Evolutionary conservation across 2,329 filamentous ascomycete genomes (phyloP).

Genomic region (Coleophoma cylindrospora): DNA sequence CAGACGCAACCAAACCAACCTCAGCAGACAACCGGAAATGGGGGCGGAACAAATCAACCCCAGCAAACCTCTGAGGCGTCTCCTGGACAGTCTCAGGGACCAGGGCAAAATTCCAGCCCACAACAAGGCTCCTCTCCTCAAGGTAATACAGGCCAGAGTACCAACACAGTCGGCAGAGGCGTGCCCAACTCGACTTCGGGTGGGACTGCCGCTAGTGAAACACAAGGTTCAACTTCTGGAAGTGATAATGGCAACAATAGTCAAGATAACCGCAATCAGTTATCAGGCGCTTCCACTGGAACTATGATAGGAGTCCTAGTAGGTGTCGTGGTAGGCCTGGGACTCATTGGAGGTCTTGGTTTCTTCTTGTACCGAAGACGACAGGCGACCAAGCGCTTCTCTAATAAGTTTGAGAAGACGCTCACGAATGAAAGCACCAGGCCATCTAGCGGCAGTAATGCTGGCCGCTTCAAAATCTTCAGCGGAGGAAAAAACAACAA

Average conservation of each 20-base stretch:
- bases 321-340: not conserved
- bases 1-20: too few relatives aligned
- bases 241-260: not conserved
- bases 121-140: too few relatives aligned
- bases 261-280: not conserved
- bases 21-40: too few relatives aligned
- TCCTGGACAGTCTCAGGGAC: too few relatives aligned
- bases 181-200: too few relatives aligned
- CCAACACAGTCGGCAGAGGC: too few relatives aligned
- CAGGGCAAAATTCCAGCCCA: too few relatives aligned
- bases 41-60: too few relatives aligned
- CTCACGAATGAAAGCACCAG: not conserved
- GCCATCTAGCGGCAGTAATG: not conserved
- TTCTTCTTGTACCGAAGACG: not conserved
- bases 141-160: too few relatives aligned
- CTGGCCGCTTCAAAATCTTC: too few relatives aligned
- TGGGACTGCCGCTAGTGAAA: not conserved
- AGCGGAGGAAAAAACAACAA: not conserved
- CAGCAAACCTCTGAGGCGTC: too few relatives aligned
- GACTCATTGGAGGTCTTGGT: not conserved
- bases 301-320: not conserved
- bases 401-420: not conserved
- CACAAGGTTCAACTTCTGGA: not conserved
- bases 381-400: not conserved
- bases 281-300: not conserved